Evolutionary conservation across 139 green algal species (phyloP).

Genomic region (Coelastrella sp.): DNA sequence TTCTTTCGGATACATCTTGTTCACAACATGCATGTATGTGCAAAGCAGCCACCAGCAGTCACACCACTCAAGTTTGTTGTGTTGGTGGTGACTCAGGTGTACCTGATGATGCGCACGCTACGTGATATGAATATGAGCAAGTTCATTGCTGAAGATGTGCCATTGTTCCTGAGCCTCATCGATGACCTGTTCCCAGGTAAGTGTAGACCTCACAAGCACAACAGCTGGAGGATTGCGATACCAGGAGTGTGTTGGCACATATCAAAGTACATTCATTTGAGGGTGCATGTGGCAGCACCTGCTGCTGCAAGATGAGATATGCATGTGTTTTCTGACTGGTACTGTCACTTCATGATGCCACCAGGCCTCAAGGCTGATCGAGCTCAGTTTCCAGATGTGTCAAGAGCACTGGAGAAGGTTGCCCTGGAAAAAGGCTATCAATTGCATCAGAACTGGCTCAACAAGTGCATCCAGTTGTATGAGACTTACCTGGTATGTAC

Average conservation of each 20-base stretch:
- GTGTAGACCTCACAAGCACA: too few species aligned
- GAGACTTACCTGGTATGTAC: constrained; percentile 91
- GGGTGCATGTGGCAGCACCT: too few species aligned
- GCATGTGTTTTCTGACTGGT: not conserved
- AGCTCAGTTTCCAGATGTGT: constrained; percentile 81
- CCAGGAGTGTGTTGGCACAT: too few species aligned
- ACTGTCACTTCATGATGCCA: not conserved
- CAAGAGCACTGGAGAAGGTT: constrained; percentile 77
- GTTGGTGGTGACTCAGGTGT: constrained; percentile 53
- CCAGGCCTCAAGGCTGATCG: constrained; percentile 80
- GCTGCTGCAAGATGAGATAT: too few species aligned
- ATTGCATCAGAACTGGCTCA: constrained; percentile 86
- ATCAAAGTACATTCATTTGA: too few species aligned
- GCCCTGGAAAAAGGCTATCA: constrained; percentile 76
- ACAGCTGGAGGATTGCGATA: too few species aligned
- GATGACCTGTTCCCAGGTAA: constrained; percentile 93
- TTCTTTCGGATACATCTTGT: too few species aligned
- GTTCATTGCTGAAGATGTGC: constrained; percentile 97
- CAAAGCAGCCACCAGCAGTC: too few species aligned
- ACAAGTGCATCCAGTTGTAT: constrained; percentile 98
- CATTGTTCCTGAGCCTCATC: constrained; percentile 94
- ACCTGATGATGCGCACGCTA: constrained; percentile 88
- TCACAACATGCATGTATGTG: too few species aligned
- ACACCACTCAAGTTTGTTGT: not conserved
- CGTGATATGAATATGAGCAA: constrained; percentile 99